Evolutionary conservation across 768 basidiomycete genomes (phyloP).

Genomic region (Termitomyces sp.): DNA sequence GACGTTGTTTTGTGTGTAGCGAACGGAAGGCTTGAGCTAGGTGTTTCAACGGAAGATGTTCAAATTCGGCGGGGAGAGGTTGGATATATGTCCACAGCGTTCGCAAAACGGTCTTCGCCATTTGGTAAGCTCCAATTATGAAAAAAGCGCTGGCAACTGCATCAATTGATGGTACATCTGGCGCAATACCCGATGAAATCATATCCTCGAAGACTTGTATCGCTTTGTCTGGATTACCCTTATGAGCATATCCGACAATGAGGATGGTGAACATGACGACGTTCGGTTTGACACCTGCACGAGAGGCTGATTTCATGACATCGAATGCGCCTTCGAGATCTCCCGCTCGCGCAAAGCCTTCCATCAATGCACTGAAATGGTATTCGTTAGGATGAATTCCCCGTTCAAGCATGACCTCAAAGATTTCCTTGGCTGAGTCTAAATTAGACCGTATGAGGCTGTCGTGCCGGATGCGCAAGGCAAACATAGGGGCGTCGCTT

Average conservation of each 20-base stretch:
- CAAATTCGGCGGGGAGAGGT: slow-evolving; percentile 53
- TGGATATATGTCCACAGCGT: slow-evolving; percentile 62
- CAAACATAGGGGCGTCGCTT: slow-evolving; percentile 54
- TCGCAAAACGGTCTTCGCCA: slow-evolving; percentile 52
- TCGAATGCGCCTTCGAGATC: slow-evolving; percentile 53
- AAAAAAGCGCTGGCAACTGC: slow-evolving; percentile 69
- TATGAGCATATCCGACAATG: slow-evolving; percentile 66
- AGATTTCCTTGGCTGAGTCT: slow-evolving; percentile 47
- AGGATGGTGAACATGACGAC: slow-evolving; percentile 75
- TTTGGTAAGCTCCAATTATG: slow-evolving; percentile 44
- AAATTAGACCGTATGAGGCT: slow-evolving; percentile 49
- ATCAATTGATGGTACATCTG: slow-evolving; percentile 70
- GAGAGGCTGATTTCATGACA: slow-evolving; percentile 48
- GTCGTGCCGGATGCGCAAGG: slow-evolving; percentile 62
- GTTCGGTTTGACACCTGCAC: slow-evolving; percentile 51
- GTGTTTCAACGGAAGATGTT: slow-evolving; percentile 37
- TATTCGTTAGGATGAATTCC: slow-evolving; percentile 71
- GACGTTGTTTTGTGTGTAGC: slow-evolving; percentile 20
- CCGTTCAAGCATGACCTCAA: slow-evolving; percentile 56
- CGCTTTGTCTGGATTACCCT: slow-evolving; percentile 50
- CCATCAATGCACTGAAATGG: slow-evolving; percentile 74
- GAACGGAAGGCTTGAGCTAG: slow-evolving; percentile 47
- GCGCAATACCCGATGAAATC: slow-evolving; percentile 55
- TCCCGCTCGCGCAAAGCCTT: slow-evolving; percentile 62
- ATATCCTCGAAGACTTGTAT: slow-evolving; percentile 57